Percentiles rank a stretch among this genome's conserved stretches.
These are phyloP conservation scores for Boletales sp. DNA, from an alignment of 768 basidiomycete genomes.

Conservation along the genomic window DNA sequence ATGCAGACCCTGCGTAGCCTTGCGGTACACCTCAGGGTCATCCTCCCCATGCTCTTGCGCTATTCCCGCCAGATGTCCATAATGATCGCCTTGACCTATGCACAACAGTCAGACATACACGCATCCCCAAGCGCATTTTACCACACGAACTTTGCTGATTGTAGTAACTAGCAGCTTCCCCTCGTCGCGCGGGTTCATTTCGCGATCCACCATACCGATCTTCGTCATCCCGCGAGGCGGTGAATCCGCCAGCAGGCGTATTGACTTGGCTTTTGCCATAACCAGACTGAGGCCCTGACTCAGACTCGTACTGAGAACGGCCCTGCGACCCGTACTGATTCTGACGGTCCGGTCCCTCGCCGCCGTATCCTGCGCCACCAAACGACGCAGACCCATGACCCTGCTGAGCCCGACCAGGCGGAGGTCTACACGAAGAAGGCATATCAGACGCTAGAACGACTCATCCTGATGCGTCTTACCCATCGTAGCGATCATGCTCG, in stretches of 20 bases:
- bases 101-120: slow-evolving; percentile 1
- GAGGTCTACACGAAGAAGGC: slow-evolving; percentile 1
- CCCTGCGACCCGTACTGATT: slow-evolving; percentile 9
- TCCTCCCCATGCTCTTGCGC: slow-evolving; percentile 14
- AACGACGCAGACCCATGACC: background rate
- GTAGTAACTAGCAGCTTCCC: slow-evolving; percentile 20
- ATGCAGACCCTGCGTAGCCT: slow-evolving; percentile 21
- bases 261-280: slow-evolving; percentile 3
- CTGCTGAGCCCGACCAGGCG: slow-evolving; percentile 5
- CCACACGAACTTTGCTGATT: slow-evolving; percentile 4
- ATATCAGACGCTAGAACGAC: background rate
- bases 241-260: slow-evolving; percentile 18
- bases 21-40: slow-evolving; percentile 18
- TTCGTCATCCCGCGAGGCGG: slow-evolving; percentile 7
- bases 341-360: slow-evolving; percentile 2
- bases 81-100: slow-evolving; percentile 18
- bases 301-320: slow-evolving; percentile 6
- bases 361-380: slow-evolving; percentile 2
- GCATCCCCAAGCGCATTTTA: background rate
- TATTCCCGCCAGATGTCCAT: slow-evolving; percentile 13
- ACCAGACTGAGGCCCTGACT: slow-evolving; percentile 1
- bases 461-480: slow-evolving; percentile 9
- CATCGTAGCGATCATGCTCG: slow-evolving; percentile 8
- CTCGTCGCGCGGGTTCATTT: slow-evolving; percentile 5
- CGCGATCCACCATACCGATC: slow-evolving; percentile 5